Evolutionary conservation across 2,329 filamentous ascomycete genomes (phyloP), one percentile per base, ranked within the genome.

Genomic region (Colletotrichum lini): DNA sequence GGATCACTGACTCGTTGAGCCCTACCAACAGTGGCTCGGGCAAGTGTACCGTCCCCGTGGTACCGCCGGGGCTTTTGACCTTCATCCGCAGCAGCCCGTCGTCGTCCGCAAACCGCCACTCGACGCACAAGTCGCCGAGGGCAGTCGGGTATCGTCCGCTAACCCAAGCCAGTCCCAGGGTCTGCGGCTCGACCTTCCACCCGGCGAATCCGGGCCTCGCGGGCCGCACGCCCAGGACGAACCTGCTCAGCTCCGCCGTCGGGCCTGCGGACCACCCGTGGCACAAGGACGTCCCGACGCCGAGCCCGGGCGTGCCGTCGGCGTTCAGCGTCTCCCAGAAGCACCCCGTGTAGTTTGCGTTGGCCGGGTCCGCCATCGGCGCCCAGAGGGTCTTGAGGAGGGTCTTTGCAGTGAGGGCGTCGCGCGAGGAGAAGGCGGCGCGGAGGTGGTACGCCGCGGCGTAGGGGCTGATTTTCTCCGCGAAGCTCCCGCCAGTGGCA

Each of bases 181-280:
- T 74, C 60, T 74, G 73, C 1, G 75, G 75, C 44, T 63, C 66
- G 12, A 76, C 69, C 57, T 49, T 67, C 72, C 69, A 76, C n/a
- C 61, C 45, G n/a, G 44, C 30, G 44, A 72, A 80, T 0, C 78
- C 77, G 3, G 78, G 74, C 0, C 10, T 62, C 2, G 69, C 62
- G 2, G 78, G 72, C 57, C 65, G 65, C 4, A 75, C 67, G 9
- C 79, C 78, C 3, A 82, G 73, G 9, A 80, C 78, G 67, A 77
- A 75, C 2, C 63, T 71, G 56, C 72, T 78, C 30, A 81, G 67
- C 45, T 81, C 79, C 45, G 78, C 78, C 2, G 79, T 81, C 0
- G 80, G 79, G 1, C 77, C 80, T 0, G 80, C 74, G 1, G 75
- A 73, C 80, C 80, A 81, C 1, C 76, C 80, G 59, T 81, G 80